Percentiles rank a stretch among this genome's conserved stretches.
Conservation (phyloP, 2,329 filamentous ascomycete genomes). For the Talaromyces islandicus region DNA sequence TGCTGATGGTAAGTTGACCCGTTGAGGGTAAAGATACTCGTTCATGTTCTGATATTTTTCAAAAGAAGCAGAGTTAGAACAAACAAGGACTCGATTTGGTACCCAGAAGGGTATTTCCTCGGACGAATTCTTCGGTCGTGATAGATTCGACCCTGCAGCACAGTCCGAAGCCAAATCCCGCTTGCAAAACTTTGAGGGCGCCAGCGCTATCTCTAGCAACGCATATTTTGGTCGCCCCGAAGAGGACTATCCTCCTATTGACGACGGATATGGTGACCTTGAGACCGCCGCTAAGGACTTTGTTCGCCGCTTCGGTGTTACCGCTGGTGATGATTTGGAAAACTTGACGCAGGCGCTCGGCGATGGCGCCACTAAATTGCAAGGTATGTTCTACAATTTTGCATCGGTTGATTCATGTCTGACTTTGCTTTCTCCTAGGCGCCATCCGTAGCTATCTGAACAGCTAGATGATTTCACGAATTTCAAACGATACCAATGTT, state of each 20-base stretch:
- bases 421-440: constrained; percentile 19
- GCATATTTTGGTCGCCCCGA: constrained; percentile 95
- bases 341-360: constrained; percentile 78
- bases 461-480: constrained; percentile 28
- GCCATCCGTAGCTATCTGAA: constrained; percentile 46
- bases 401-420: background rate
- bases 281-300: constrained; percentile 95
- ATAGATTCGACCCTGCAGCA: constrained; percentile 70
- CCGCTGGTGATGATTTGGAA: constrained; percentile 90
- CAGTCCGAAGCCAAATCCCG: constrained; percentile 82
- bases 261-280: constrained; percentile 79
- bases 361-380: constrained; percentile 76
- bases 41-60: constrained; percentile 11
- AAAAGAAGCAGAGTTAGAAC: constrained; percentile 68
- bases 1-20: constrained; percentile 54
- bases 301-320: constrained; percentile 89
- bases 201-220: constrained; percentile 87
- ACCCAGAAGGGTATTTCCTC: constrained; percentile 92
- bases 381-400: constrained; percentile 49
- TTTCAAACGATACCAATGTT: constrained; percentile 7
- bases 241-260: constrained; percentile 60
- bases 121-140: constrained; percentile 96
- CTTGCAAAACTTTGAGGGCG: constrained; percentile 88
- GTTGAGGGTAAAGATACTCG: background rate
- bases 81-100: constrained; percentile 83